Conservation (phyloP, 768 basidiomycete species). For the Boletus pseudopeckii region DNA sequence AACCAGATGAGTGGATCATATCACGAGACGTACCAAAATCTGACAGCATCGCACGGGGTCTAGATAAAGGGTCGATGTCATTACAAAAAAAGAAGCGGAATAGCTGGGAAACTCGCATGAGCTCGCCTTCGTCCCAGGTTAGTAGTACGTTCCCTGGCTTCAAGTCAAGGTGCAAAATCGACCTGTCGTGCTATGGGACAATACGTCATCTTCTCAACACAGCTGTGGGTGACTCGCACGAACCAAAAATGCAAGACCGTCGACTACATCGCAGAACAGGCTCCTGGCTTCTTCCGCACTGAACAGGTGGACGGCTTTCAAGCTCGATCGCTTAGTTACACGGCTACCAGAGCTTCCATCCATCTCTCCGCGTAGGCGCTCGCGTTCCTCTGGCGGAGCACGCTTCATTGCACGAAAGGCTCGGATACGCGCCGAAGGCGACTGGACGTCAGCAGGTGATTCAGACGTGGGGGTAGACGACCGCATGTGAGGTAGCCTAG, state of each 20-base stretch:
- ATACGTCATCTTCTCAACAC: constrained; percentile 6
- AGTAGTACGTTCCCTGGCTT: constrained; percentile 93
- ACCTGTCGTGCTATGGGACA: constrained; percentile 60
- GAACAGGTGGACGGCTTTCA: constrained; percentile 80
- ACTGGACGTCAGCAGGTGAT: constrained; percentile 39
- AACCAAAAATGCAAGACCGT: constrained; percentile 86
- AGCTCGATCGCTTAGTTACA: constrained; percentile 32
- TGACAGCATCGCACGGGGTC: constrained; percentile 91
- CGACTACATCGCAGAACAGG: constrained; percentile 79
- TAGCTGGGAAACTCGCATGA: constrained; percentile 54
- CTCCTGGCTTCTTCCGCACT: constrained; percentile 81
- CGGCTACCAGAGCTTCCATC: constrained; percentile 28
- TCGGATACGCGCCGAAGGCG: constrained; percentile 68
- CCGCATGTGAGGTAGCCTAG: constrained; percentile 42
- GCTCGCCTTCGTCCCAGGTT: constrained; percentile 83
- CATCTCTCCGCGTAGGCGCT: constrained; percentile 55
- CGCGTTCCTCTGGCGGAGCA: constrained; percentile 61
- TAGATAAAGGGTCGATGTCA: constrained; percentile 25
- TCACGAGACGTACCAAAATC: constrained; percentile 96
- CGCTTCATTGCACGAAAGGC: constrained; percentile 70
- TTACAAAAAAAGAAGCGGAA: neutral
- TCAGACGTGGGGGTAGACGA: constrained; percentile 19
- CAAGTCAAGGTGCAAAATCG: constrained; percentile 88
- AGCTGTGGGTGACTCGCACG: constrained; percentile 19
- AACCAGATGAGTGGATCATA: constrained; percentile 66